Base-by-base conservation (phyloP, 129 eudicot genomes). In the Daucus carota region DNA sequence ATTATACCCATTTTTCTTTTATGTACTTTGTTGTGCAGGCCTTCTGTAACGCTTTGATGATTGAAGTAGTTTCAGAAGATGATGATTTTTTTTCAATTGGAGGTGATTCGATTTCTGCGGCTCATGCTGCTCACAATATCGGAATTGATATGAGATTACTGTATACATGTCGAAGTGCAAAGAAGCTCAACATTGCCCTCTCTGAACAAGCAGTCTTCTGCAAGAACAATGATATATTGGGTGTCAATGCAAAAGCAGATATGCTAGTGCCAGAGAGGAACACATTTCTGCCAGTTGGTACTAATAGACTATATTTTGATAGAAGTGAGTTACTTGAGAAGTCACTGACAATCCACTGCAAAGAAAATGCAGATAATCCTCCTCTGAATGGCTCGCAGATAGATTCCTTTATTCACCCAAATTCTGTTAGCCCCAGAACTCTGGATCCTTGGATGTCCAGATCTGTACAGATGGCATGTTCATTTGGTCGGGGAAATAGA, bases 101-200 rank as follows among this genome's bases (percentile, higher is more conserved):
- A 45, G 98, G 98, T 79, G 90, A 87, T 83, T 94, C 98, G 29
- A 48, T 94, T 43, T 79, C 88, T 68, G 98, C 98, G 44, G 98
- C 98, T 73, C 88, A 89, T 80, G 81, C 81, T 74, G 84, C 92
- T 77, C 85, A 91, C 82, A 87, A 80, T 71, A 63, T 94, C 75
- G 96, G 96, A 83, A 91, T 89, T 81, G 82, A 89, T 80, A 94
- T 94, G 98, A 89, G 84, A 80, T 76, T 89, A 74, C 72, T 94
- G 29, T 94, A 91, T 62, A 50, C 83, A 74, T 94, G 78, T 83
- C 90, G 96, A 43, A 89, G 83, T 81, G 96, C 96, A 20, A 50
- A 72, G 54, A 86, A 83, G 82, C 96, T 94, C 78, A 86, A 79
- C 14, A 76, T 62, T 70, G 93, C 93, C 74, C 89, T 94, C 80